Evolutionary conservation across 768 basidiomycete genomes (phyloP).

Genomic region (Agaricus blazei): DNA sequence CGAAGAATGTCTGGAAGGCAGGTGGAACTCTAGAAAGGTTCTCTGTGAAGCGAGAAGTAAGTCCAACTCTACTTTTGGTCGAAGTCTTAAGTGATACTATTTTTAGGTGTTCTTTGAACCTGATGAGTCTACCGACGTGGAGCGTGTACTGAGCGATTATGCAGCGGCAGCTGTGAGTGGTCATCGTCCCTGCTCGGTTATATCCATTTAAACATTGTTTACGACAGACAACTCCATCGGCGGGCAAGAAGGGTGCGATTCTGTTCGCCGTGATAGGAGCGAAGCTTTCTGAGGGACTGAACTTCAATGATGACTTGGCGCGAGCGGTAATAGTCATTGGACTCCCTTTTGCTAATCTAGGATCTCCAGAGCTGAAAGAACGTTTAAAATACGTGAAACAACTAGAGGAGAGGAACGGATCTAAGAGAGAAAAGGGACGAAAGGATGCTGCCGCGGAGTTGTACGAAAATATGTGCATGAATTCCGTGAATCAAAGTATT

Average conservation of each 20-base stretch:
- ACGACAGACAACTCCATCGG: conserved; percentile 4
- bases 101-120: conserved; percentile 87
- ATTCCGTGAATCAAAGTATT: conserved; percentile 95
- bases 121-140: conserved; percentile 64
- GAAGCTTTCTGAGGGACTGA: conserved; percentile 91
- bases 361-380: conserved; percentile 88
- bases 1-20: conserved; percentile 61
- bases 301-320: conserved; percentile 76
- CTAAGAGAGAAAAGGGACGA: conserved; percentile 27
- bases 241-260: conserved; percentile 59
- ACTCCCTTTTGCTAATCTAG: conserved; percentile 88
- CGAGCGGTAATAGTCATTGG: conserved; percentile 86
- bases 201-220: background rate
- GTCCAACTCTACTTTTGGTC: conserved; percentile 7
- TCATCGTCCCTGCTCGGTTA: background rate
- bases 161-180: conserved; percentile 38
- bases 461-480: conserved; percentile 90
- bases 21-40: conserved; percentile 61
- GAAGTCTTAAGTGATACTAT: background rate
- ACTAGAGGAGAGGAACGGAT: conserved; percentile 40
- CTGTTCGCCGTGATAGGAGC: conserved; percentile 95
- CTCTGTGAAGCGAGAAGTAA: conserved; percentile 67
- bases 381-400: conserved; percentile 84
- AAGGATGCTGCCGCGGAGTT: conserved; percentile 76
- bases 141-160: conserved; percentile 71